Base-by-base conservation (phyloP, 176 grass and related monocot species). In the Saccharum officinarum region DNA sequence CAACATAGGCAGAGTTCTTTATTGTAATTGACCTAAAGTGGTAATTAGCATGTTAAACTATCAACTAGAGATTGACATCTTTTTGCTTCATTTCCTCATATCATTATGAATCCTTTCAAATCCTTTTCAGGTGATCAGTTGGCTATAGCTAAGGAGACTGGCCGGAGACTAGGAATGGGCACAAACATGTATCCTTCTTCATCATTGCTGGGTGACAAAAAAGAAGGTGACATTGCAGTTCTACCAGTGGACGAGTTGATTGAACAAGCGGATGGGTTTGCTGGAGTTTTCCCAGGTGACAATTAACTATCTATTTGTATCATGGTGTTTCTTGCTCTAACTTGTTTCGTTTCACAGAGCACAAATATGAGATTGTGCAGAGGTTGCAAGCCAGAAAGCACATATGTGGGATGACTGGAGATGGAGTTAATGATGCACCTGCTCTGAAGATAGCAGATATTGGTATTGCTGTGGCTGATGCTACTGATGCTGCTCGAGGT, bases 351-450 rank as follows among this genome's bases (percentile, higher is more conserved):
- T 80, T 82, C 8, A 3, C 79, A 92, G 86, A 92, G 79, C 90
- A 92, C 86, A 92, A 92, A 81, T 92, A 92, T 68, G 90, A 86
- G 82, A 92, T 92, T 69, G 90, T 92, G 28, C 83, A 82, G 30
- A 88, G 90, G 62, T 79, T 92, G 33, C 90, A 92, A 88, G 86
- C 76, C 38, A 91, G 90, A 82, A 88, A 91, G 72, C 90, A 91
- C 82, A 88, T 91, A 81, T 91, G 90, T 73, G 90, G 90, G 37
- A 91, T 91, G 90, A 91, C 90, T 67, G 90, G 90, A 68, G 90
- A 91, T 85, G 90, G 90, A 72, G 90, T 91, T 65, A 88, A 91
- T 40, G 90, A 91, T 78, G 89, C 89, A 71, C 89, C 89, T 84
- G 89, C 89, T 47, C 76, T 91, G 68, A 91, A 91, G 80, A 87